phyloP scores from a whole-genome alignment of 371 early-diverging fungal species.

The Haplosporangium sp. region DNA sequence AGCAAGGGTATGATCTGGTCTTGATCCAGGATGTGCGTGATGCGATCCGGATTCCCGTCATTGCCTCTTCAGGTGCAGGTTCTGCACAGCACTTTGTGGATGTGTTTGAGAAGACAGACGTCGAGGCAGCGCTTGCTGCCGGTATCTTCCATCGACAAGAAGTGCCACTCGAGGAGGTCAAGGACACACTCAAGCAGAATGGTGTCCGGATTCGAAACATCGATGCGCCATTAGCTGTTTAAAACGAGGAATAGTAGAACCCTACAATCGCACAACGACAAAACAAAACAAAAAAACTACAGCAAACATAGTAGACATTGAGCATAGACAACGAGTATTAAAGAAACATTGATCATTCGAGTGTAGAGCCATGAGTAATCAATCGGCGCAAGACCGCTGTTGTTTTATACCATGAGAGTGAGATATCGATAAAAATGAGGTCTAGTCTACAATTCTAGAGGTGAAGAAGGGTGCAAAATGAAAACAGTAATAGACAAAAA shows the following conservation, averaged over 20 bases:
- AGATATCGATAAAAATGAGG: no score
- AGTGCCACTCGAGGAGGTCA: conserved; percentile 89
- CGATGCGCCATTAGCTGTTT: conserved; percentile 35
- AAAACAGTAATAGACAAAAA: background rate
- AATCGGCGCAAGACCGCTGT: no score
- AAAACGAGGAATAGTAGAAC: background rate
- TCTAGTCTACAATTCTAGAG: conserved; percentile 6
- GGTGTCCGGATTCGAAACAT: conserved; percentile 32
- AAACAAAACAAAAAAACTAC: background rate
- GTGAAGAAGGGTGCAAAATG: background rate
- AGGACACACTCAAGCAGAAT: conserved; percentile 48
- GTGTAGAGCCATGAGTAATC: no score
- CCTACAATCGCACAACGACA: no score
- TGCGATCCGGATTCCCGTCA: conserved; percentile 91
- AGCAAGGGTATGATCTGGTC: conserved; percentile 93
- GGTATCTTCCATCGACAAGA: conserved; percentile 97
- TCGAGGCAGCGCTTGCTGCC: conserved; percentile 96
- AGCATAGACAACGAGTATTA: no score
- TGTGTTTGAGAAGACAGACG: conserved; percentile 84
- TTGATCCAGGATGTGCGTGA: conserved; percentile 80
- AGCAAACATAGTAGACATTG: no score
- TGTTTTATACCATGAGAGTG: no score
- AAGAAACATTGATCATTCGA: no score
- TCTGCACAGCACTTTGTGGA: conserved; percentile 85
- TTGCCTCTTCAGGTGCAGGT: conserved; percentile 97